These are phyloP conservation scores for Xylaria sp. DNA, from an alignment of 2,329 filamentous ascomycete species.

Conservation along the genomic window DNA sequence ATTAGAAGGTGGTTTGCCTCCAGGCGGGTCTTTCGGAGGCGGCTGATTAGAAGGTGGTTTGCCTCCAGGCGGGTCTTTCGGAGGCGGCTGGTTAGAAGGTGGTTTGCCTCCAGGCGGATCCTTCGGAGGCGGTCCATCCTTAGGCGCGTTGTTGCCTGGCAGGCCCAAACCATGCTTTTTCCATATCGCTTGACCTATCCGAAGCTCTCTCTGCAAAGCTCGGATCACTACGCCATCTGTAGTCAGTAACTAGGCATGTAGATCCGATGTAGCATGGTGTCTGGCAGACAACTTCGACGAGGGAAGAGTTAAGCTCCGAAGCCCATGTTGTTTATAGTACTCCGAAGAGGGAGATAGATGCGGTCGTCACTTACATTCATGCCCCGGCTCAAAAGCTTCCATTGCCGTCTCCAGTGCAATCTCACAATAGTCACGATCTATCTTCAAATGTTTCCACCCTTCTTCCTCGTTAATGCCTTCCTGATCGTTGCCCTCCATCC, in stretches of 20 bases:
- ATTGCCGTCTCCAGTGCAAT: not conserved
- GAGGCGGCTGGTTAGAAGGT: too few relatives aligned
- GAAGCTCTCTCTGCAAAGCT: not conserved
- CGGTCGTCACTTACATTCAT: constrained; percentile 3
- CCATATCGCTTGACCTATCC: not conserved
- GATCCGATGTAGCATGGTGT: not conserved
- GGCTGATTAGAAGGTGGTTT: too few relatives aligned
- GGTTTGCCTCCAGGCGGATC: too few relatives aligned
- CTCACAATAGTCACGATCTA: not conserved
- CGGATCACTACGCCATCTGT: not conserved
- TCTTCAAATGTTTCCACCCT: not conserved
- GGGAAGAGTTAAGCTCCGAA: not conserved
- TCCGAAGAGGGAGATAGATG: not conserved
- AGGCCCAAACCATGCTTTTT: too few relatives aligned
- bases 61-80: too few relatives aligned
- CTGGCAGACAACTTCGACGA: not conserved
- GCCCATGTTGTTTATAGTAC: not conserved
- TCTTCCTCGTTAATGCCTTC: not conserved
- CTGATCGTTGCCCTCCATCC: not conserved
- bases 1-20: too few relatives aligned
- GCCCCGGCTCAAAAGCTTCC: not conserved
- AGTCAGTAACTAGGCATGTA: not conserved
- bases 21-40: too few relatives aligned
- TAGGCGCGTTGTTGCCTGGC: too few relatives aligned
- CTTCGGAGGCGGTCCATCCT: too few relatives aligned